phyloP scores from a whole-genome alignment of 768 basidiomycete genomes.

The Mycena filopes region DNA sequence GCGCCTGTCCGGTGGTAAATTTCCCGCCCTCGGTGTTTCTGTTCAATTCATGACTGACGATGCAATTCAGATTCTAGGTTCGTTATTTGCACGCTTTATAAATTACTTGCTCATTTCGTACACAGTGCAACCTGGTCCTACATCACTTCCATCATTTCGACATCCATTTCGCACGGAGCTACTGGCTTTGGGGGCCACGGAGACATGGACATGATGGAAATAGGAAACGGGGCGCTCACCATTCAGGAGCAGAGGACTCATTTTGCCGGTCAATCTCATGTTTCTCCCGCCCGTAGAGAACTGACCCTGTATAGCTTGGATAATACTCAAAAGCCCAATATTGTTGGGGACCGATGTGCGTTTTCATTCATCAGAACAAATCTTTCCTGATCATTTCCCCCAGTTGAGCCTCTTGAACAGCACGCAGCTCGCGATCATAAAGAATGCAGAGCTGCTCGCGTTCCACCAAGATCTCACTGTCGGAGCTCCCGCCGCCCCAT shows the following conservation, averaged over 20 bases:
- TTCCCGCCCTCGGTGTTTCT: constrained; percentile 6
- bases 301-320: constrained; percentile 48
- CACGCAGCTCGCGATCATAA: constrained; percentile 58
- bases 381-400: neutral
- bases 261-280: constrained; percentile 49
- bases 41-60: neutral
- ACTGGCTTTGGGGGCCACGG: constrained; percentile 61
- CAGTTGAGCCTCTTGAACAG: constrained; percentile 54
- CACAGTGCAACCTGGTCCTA: constrained; percentile 52
- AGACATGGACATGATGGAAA: constrained; percentile 72
- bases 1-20: constrained; percentile 58
- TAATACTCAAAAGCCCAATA: constrained; percentile 66
- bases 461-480: constrained; percentile 62
- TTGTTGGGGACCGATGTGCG: constrained; percentile 59
- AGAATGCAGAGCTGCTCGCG: constrained; percentile 61
- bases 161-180: constrained; percentile 53
- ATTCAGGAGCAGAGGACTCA: constrained; percentile 64
- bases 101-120: no score
- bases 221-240: constrained; percentile 61
- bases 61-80: constrained; percentile 12
- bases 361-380: neutral
- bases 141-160: constrained; percentile 56
- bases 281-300: no score
- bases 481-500: constrained; percentile 60
- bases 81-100: neutral